Evolutionary conservation across 2,329 filamentous ascomycete species (phyloP), one percentile per base, ranked within the genome.

Genomic region (Ophiobolus disseminans): DNA sequence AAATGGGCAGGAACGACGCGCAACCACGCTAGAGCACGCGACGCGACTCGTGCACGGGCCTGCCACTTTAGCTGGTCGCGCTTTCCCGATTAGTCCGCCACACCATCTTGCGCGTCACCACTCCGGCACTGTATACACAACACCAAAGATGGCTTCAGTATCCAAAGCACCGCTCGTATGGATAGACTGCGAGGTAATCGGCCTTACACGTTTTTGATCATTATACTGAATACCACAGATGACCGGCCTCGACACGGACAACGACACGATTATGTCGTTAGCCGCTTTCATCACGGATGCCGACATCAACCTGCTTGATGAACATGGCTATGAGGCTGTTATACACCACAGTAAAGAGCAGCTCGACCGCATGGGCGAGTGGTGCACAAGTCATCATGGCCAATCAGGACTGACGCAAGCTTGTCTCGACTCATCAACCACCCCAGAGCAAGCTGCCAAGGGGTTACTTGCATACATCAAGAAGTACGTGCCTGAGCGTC

Each of bases 231-330:
- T n/a, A n/a, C n/a, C n/a, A 26, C 60, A 96, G 91, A 99, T 99
- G 94, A 97, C 91, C 23, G 91, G 91, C 17, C 82, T 96, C 6
- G 81, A 96, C 72, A 81, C 86, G 1, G 83, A 89, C 50, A 85
- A 79, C 23, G 93, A 97, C 68, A 86, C 87, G 46, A 94, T 97
- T 66, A 85, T 97, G 67, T 91, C 96, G 65, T 88, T 97, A 48
- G 93, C 88, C 73, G 97, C 92, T 76, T 88, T 95, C 74, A 84
- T 99, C 69, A 99, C 94, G 6, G 89, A 92, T 60, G 82, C 85
- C 43, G 79, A 91, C 53, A 83, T 99, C 16, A 82, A 89, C 48
- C 73, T 95, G 25, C 75, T 96, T 20, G 91, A 96, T 51, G 77
- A 85, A 19, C 72, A 80, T 23, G 93, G 93, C 59, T 96, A 89